These are phyloP conservation scores for Pythium coloratum DNA, from an alignment of 352 stramenopile species.

Conservation along the genomic window DNA sequence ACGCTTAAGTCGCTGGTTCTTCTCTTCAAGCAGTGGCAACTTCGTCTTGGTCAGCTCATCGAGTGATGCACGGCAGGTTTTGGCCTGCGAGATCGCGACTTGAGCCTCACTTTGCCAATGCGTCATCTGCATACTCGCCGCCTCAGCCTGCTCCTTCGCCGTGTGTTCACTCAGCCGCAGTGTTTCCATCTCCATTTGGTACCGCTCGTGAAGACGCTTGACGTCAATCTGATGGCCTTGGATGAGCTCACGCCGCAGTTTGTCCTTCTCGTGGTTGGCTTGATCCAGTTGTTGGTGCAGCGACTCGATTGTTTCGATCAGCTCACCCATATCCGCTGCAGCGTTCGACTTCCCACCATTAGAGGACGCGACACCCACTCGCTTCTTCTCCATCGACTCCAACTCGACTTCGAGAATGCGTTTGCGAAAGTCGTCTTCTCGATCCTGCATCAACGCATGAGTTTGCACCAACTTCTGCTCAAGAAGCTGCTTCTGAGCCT, in stretches of 20 bases:
- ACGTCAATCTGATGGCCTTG: constrained; percentile 51
- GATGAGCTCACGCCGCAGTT: constrained; percentile 35
- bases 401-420: constrained; percentile 54
- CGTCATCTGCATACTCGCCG: constrained; percentile 42
- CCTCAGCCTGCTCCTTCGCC: constrained; percentile 58
- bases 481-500: constrained; percentile 38
- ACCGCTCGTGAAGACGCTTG: constrained; percentile 63
- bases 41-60: constrained; percentile 56
- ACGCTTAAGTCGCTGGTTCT: constrained; percentile 57
- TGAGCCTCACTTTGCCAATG: constrained; percentile 57
- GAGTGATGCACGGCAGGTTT: constrained; percentile 43
- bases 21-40: constrained; percentile 58
- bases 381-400: constrained; percentile 20
- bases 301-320: constrained; percentile 77
- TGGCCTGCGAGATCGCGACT: constrained; percentile 50
- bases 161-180: constrained; percentile 62
- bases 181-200: constrained; percentile 66
- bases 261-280: constrained; percentile 39
- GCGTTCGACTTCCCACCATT: constrained; percentile 6
- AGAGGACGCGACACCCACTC: not conserved
- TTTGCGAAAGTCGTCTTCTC: constrained; percentile 58
- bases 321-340: constrained; percentile 40
- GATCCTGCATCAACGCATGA: constrained; percentile 44
- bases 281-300: constrained; percentile 63
- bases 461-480: constrained; percentile 49